phyloP scores from a whole-genome alignment of 192 early-diverging fungal species.

The Paraglomus brasilianum region DNA sequence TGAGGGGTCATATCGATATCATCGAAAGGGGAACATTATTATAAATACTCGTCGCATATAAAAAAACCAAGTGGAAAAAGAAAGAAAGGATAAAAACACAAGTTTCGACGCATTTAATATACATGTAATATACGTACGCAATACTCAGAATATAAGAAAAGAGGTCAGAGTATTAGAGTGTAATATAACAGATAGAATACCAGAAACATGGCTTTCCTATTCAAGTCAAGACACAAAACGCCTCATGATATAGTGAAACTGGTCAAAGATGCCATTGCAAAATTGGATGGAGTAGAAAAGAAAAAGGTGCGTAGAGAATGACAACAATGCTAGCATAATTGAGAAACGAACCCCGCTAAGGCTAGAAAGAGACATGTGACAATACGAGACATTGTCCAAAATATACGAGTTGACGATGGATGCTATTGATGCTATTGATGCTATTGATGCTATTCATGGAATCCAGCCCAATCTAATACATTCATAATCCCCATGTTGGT shows the following conservation, averaged over 20 bases:
- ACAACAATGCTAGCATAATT: neutral
- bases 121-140: too few relatives aligned
- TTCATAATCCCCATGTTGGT: neutral
- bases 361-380: conserved; percentile 11
- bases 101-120: too few relatives aligned
- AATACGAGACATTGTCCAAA: conserved; percentile 24
- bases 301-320: conserved; percentile 55
- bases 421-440: conserved; percentile 29
- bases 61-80: neutral
- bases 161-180: too few relatives aligned
- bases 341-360: conserved; percentile 1
- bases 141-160: too few relatives aligned
- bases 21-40: too few relatives aligned
- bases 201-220: conserved; percentile 62
- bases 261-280: conserved; percentile 81
- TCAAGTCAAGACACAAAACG: conserved; percentile 80
- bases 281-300: conserved; percentile 69
- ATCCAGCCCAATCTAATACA: conserved; percentile 20
- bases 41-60: too few relatives aligned
- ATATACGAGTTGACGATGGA: conserved; percentile 4
- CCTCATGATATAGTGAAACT: conserved; percentile 87
- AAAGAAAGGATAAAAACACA: neutral
- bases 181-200: too few relatives aligned
- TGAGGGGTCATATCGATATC: neutral
- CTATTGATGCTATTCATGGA: conserved; percentile 28